A percentile compares a stretch with the other conserved stretches of the same genome.
Evolutionary conservation across 805 yeast species (phyloP).

Genomic region (Hagleromyces aurorensis): DNA sequence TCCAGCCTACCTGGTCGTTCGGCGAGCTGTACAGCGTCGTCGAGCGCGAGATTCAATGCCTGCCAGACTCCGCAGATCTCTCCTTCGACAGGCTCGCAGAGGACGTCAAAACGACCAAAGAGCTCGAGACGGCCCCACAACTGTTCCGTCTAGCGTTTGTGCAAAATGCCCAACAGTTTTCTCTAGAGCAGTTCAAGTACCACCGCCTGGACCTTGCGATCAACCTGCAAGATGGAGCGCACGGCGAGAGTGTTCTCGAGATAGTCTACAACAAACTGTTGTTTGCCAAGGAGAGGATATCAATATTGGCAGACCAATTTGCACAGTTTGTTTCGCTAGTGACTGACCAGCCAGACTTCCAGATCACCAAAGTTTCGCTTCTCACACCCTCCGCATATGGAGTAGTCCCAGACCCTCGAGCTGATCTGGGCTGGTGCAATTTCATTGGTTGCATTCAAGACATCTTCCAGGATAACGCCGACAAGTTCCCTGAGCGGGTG

Average conservation of each 20-base stretch:
- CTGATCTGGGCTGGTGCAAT: constrained; percentile 80
- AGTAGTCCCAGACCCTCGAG: constrained; percentile 79
- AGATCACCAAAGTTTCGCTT: constrained; percentile 56
- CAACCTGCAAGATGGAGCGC: constrained; percentile 13
- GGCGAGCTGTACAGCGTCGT: constrained; percentile 38
- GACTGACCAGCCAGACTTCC: constrained; percentile 30
- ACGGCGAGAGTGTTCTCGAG: constrained; percentile 12
- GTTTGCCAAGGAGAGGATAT: constrained; percentile 62
- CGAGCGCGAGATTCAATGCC: constrained; percentile 34
- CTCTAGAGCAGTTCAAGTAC: constrained; percentile 28
- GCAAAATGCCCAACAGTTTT: constrained; percentile 34
- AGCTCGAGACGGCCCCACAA: constrained; percentile 51
- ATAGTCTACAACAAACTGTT: constrained; percentile 62
- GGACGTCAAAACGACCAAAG: constrained; percentile 40
- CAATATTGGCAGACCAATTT: constrained; percentile 66
- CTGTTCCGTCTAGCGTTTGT: constrained; percentile 45
- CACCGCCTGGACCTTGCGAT: constrained; percentile 41
- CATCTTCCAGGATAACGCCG: constrained; percentile 83
- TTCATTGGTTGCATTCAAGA: constrained; percentile 96
- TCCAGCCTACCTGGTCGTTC: constrained; percentile 51
- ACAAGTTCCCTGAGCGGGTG: constrained; percentile 70
- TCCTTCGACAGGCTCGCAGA: constrained; percentile 51
- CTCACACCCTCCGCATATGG: constrained; percentile 55
- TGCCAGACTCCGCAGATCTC: constrained; percentile 25
- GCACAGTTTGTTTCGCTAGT: constrained; percentile 40